Conservation (phyloP, 129 eudicot genomes). For the Mikania micrantha region DNA sequence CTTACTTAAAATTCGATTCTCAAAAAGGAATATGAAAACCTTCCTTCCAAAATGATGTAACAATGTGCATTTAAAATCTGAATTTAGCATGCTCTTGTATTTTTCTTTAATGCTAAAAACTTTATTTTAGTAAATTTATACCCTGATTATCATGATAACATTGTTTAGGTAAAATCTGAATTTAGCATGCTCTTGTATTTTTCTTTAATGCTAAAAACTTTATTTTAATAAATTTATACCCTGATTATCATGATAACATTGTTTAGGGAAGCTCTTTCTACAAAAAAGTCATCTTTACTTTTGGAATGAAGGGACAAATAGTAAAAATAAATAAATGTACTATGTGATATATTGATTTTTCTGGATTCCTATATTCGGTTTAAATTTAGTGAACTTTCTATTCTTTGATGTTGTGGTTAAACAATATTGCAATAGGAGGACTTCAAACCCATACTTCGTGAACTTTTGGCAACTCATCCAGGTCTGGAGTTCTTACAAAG, state of each 20-base stretch:
- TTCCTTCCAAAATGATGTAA: slow-evolving; percentile 8
- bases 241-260: slow-evolving; percentile 1
- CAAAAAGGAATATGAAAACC: not conserved
- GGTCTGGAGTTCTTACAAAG: slow-evolving; percentile 88
- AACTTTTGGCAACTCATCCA: slow-evolving; percentile 85
- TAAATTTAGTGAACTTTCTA: not conserved
- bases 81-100: too few species aligned
- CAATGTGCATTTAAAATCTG: not conserved
- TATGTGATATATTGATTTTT: not conserved
- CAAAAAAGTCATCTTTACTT: not conserved
- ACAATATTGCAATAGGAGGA: slow-evolving; percentile 50
- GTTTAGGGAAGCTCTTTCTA: not conserved
- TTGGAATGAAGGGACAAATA: not conserved
- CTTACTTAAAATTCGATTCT: not conserved
- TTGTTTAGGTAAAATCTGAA: too few species aligned
- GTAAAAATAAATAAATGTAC: not conserved
- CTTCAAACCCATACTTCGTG: slow-evolving; percentile 85
- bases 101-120: too few species aligned
- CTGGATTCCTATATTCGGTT: not conserved
- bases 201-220: slow-evolving; percentile 4
- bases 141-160: too few species aligned
- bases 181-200: not conserved
- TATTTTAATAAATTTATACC: not conserved
- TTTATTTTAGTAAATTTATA: too few species aligned
- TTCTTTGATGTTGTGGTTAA: slow-evolving; percentile 2